Percentiles rank a stretch among this genome's conserved stretches.
Conservation (phyloP, 1,139 yeast genomes). For the Hansenula anomala region DNA sequence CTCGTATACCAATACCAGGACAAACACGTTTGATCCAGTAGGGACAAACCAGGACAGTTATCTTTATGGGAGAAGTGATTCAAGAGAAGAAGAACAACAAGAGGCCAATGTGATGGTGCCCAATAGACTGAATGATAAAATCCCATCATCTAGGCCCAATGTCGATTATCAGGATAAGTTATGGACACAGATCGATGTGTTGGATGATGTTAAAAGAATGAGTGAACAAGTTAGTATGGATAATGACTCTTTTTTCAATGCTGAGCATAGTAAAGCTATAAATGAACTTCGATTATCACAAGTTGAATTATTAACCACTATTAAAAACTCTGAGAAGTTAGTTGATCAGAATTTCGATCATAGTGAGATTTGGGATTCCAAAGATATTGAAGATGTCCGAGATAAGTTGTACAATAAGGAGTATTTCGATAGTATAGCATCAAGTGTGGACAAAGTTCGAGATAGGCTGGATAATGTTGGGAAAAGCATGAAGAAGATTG, state of each 20-base stretch:
- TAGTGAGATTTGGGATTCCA: conserved; percentile 27
- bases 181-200: conserved; percentile 86
- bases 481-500: conserved; percentile 31
- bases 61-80: not conserved
- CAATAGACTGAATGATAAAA: conserved; percentile 28
- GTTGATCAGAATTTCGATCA: conserved; percentile 19
- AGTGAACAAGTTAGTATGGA: conserved; percentile 48
- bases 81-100: not conserved
- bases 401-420: conserved; percentile 38
- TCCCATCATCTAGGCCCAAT: conserved; percentile 45
- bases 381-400: conserved; percentile 26
- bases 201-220: conserved; percentile 73
- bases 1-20: not conserved
- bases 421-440: conserved; percentile 35
- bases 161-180: conserved; percentile 64
- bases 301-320: conserved; percentile 49
- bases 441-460: conserved; percentile 35
- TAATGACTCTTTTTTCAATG: conserved; percentile 56
- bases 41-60: not conserved
- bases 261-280: conserved; percentile 53
- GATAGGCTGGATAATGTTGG: conserved; percentile 38
- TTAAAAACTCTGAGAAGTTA: conserved; percentile 33
- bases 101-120: conserved; percentile 1
- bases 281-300: conserved; percentile 56
- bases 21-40: not conserved